phyloP scores from a whole-genome alignment of 768 basidiomycete species.

The Psilocybe cubensis region DNA sequence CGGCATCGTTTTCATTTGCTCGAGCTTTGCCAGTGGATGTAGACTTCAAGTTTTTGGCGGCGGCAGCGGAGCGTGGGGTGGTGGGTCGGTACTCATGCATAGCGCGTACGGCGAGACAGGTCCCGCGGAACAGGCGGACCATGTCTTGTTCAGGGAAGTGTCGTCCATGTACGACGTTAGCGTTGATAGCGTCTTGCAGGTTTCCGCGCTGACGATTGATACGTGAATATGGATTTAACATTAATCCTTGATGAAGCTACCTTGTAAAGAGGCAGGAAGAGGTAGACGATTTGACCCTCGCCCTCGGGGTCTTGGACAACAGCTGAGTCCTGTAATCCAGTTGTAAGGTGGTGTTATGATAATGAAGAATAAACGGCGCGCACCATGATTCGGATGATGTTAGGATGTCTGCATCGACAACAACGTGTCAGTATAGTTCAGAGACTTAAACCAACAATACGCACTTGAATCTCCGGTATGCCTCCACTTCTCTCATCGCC shows the following conservation, averaged over 20 bases:
- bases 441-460: conserved; percentile 26
- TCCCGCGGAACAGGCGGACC: conserved; percentile 88
- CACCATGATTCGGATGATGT: conserved; percentile 94
- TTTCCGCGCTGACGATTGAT: conserved; percentile 70
- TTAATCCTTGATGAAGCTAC: conserved; percentile 34
- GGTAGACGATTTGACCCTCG: conserved; percentile 93
- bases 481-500: conserved; percentile 89
- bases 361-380: conserved; percentile 16
- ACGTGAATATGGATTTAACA: neutral
- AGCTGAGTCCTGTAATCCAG: conserved; percentile 80
- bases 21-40: conserved; percentile 14
- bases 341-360: neutral
- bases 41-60: conserved; percentile 22
- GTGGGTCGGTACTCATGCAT: conserved; percentile 88
- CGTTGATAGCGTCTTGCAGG: conserved; percentile 92
- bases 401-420: conserved; percentile 70
- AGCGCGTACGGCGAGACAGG: conserved; percentile 91
- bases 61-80: conserved; percentile 39
- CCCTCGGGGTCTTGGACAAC: conserved; percentile 93
- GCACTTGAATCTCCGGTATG: conserved; percentile 92
- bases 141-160: conserved; percentile 90
- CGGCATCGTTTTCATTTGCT: conserved; percentile 28
- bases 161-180: conserved; percentile 79
- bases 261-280: conserved; percentile 94
- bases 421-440: conserved; percentile 5